Evolutionary conservation across 305 asterid species (phyloP), one percentile per base, ranked within the genome.

Genomic region (Andrographis paniculata): DNA sequence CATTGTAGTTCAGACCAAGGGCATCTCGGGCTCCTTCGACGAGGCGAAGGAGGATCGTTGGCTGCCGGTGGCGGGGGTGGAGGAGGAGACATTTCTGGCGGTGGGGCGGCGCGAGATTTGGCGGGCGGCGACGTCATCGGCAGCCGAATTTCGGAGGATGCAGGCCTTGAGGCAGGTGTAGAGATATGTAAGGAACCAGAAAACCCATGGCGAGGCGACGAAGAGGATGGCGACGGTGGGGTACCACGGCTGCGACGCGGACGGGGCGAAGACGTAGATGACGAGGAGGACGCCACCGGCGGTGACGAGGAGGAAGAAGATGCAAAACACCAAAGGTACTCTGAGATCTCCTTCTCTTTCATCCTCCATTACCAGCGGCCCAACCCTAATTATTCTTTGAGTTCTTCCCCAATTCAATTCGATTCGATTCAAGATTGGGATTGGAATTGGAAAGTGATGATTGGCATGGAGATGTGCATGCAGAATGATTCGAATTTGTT

Each of bases 131-230:
- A 6, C 60, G 61, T 28, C 58, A 28, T 4, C 67, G 53, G 10
- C 20, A 18, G 53, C 14, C 50, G 30, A 10, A 14, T 38, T 20
- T 19, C 23, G 42, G 63, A 20, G 0, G 66, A 23, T 67, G 53
- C 78, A 70, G 19, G 39, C 64, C 68, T 74, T 80, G 42, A 63
- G 27, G 63, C 67, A 53, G 45, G 85, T 38, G 72, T 80, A 80
- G 3, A 74, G 0, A 40, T 51, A 80, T 36, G 74, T 75, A 39
- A 80, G 45, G 51, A 77, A 24, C 91, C 91, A 80, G 53, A 80
- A 80, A 18, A 77, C 15, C 80, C 82, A 80, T 1, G 91, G 91
- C 10, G 70, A 64, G 45, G 73, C 80, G 56, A 80, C 68, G 67
- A 80, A 71, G 63, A 59, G 17, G 23, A 77, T 62, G 56, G 86